These are phyloP conservation scores for Clitopilus hobsonii DNA, from an alignment of 768 basidiomycete species.

Conservation along the genomic window DNA sequence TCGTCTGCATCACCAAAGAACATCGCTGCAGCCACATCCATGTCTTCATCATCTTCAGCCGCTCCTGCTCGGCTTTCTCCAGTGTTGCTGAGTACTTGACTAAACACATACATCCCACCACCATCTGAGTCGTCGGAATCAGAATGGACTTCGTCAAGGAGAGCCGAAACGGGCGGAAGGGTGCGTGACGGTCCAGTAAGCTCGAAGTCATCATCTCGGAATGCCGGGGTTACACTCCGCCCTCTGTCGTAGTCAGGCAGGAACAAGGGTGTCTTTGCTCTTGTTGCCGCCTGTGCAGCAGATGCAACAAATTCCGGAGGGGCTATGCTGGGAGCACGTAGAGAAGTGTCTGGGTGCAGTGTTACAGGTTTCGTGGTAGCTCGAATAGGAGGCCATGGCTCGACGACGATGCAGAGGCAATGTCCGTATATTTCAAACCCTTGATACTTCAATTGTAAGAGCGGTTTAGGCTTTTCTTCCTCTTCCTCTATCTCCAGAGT, in stretches of 20 bases:
- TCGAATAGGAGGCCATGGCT: constrained; percentile 67
- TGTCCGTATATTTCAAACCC: constrained; percentile 68
- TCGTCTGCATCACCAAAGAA: constrained; percentile 86
- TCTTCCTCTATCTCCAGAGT: constrained; percentile 47
- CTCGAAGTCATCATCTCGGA: background rate
- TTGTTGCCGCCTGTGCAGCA: constrained; percentile 11
- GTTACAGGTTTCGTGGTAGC: constrained; percentile 24
- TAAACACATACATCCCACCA: constrained; percentile 69
- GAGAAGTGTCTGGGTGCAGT: constrained; percentile 9
- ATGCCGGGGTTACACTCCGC: constrained; percentile 33
- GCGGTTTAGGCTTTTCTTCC: constrained; percentile 73
- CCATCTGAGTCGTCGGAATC: constrained; percentile 31
- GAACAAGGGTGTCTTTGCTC: constrained; percentile 65
- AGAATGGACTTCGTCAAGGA: constrained; percentile 18
- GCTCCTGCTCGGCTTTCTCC: constrained; percentile 54
- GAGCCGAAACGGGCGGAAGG: constrained; percentile 17
- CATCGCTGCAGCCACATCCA: constrained; percentile 54
- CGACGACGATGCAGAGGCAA: constrained; percentile 78
- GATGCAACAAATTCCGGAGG: constrained; percentile 22
- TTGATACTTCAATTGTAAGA: constrained; percentile 60
- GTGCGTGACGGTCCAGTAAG: background rate
- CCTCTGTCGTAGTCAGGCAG: constrained; percentile 56
- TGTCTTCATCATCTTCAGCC: constrained; percentile 69
- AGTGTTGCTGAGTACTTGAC: constrained; percentile 59
- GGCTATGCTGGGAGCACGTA: constrained; percentile 27